These are phyloP conservation scores for Tubosaeta sp. DNA, from an alignment of 768 basidiomycete species.

Conservation along the genomic window DNA sequence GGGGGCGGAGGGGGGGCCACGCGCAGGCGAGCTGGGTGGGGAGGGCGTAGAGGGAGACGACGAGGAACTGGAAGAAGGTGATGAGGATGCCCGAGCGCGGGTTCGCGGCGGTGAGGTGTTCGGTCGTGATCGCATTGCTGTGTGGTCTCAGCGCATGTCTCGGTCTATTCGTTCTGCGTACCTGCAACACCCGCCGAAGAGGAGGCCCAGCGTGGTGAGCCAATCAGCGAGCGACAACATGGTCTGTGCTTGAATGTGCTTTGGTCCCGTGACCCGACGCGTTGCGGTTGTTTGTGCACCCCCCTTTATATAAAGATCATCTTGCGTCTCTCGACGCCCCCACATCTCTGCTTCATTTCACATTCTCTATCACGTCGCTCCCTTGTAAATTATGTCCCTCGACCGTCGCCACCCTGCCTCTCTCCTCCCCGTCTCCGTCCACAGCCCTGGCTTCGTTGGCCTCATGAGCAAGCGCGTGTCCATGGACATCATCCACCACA, in stretches of 20 bases:
- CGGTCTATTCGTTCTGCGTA: conserved; percentile 18
- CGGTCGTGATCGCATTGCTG: conserved; percentile 77
- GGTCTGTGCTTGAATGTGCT: conserved; percentile 13
- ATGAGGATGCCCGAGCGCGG: conserved; percentile 77
- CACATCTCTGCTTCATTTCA: conserved; percentile 18
- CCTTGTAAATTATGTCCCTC: conserved; percentile 33
- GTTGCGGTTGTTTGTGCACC: conserved; percentile 9
- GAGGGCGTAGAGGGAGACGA: conserved; percentile 72
- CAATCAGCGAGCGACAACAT: conserved; percentile 23
- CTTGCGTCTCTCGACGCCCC: too few species aligned
- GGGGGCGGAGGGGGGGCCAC: conserved; percentile 49
- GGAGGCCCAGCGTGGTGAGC: conserved; percentile 63
- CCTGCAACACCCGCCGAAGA: conserved; percentile 93
- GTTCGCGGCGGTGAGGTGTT: conserved; percentile 64
- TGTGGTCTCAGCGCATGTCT: not conserved
- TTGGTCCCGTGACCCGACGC: conserved; percentile 31
- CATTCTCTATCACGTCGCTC: conserved; percentile 33
- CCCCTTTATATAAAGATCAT: conserved; percentile 11
- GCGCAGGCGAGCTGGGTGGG: conserved; percentile 49
- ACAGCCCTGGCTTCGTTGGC: conserved; percentile 76
- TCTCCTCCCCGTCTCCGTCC: conserved; percentile 68
- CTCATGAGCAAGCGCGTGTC: conserved; percentile 78
- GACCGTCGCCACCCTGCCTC: conserved; percentile 69
- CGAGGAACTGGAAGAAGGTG: conserved; percentile 81
- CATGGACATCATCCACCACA: conserved; percentile 79